A percentile compares a stretch with the other conserved stretches of the same genome.
These are phyloP conservation scores for Cicer judaicum DNA, from an alignment of 306 rosid species.

Conservation along the genomic window DNA sequence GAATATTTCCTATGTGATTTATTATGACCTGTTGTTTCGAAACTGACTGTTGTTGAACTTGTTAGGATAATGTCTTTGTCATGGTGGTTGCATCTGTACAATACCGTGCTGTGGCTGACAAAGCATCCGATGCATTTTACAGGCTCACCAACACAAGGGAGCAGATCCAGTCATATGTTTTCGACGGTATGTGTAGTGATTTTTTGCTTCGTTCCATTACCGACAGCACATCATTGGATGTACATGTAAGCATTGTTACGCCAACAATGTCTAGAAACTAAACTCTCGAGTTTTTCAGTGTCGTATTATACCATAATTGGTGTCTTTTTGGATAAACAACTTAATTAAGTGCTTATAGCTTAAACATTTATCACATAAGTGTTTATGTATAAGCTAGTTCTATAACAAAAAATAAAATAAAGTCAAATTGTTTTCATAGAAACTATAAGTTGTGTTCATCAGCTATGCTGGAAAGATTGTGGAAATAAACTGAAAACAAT, in stretches of 20 bases:
- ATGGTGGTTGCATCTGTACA: conserved; percentile 71
- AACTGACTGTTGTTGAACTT: conserved; percentile 40
- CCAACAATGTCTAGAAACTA: not conserved
- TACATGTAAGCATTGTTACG: no score
- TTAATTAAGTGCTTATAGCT: no score
- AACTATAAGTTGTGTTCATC: no score
- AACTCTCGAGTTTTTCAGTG: not conserved
- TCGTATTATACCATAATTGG: not conserved
- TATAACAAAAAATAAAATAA: no score
- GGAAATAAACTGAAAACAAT: no score
- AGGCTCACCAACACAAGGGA: conserved; percentile 67
- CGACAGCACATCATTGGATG: not conserved
- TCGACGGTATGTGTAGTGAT: conserved; percentile 57
- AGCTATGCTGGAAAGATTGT: no score
- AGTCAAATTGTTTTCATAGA: no score
- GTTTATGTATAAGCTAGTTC: no score
- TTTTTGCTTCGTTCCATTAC: conserved; percentile 18
- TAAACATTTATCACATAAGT: no score
- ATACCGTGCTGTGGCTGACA: conserved; percentile 63
- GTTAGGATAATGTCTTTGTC: conserved; percentile 77
- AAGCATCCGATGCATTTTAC: conserved; percentile 76
- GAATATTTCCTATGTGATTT: conserved; percentile 24
- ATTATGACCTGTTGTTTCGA: conserved; percentile 19
- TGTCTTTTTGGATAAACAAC: no score
- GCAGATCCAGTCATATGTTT: conserved; percentile 78